These are phyloP conservation scores for Bocquillonia castaneifolia DNA, from an alignment of 441 rosid genomes.

Conservation along the genomic window DNA sequence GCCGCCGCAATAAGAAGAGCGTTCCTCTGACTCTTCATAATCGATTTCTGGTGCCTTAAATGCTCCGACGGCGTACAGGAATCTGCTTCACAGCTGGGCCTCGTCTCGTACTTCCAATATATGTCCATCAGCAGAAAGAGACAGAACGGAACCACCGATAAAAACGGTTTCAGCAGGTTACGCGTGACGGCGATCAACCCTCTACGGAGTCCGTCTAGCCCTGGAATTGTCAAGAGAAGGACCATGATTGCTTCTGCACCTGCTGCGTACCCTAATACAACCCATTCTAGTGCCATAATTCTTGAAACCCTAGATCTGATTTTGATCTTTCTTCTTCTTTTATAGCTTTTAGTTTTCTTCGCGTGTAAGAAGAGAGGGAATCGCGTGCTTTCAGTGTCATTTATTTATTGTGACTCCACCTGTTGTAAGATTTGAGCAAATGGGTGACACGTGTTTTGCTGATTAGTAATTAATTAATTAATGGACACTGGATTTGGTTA, in stretches of 20 bases:
- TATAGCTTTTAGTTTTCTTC: constrained; percentile 7
- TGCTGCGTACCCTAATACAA: constrained; percentile 83
- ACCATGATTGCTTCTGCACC: constrained; percentile 93
- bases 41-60: constrained; percentile 89
- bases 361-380: background rate
- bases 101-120: constrained; percentile 92
- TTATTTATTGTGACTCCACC: too few species aligned
- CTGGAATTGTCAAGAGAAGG: constrained; percentile 74
- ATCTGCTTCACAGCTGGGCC: constrained; percentile 66
- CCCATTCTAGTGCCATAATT: constrained; percentile 93
- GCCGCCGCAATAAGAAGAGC: constrained; percentile 77
- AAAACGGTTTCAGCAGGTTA: constrained; percentile 79
- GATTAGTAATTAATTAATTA: too few species aligned
- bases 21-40: constrained; percentile 93
- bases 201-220: constrained; percentile 71
- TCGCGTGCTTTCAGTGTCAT: too few species aligned
- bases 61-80: constrained; percentile 75
- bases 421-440: too few species aligned
- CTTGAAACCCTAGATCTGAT: constrained; percentile 19
- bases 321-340: background rate
- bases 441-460: too few species aligned
- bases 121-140: constrained; percentile 86
- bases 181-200: constrained; percentile 83
- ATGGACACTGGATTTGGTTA: too few species aligned
- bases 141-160: constrained; percentile 87